phyloP scores from a whole-genome alignment of 441 rosid species.

The Mallotus japonicus region DNA sequence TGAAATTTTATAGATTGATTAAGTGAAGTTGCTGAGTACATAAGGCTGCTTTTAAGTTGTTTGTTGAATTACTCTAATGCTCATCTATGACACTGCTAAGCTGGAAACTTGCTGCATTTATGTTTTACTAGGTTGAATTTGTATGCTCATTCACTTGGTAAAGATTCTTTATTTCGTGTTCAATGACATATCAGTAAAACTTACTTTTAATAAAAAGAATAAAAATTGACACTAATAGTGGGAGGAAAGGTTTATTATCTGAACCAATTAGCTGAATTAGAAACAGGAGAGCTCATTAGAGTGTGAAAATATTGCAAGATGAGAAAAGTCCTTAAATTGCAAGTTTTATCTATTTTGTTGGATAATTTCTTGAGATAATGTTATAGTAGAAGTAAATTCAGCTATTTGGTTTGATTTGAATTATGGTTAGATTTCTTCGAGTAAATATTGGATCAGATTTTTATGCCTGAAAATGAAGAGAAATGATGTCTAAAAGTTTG shows the following conservation, averaged over 20 bases:
- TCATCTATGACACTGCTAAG: not conserved
- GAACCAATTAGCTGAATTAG: not conserved
- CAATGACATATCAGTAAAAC: no score
- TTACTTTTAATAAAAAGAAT: no score
- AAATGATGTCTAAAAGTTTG: not conserved
- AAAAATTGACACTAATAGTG: not conserved
- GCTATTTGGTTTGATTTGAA: not conserved
- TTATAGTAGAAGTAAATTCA: not conserved
- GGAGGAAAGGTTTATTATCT: not conserved
- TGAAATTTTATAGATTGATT: not conserved
- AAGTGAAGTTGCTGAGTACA: no score
- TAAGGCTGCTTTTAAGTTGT: not conserved
- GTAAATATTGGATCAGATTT: not conserved
- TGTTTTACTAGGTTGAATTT: not conserved
- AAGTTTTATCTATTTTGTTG: not conserved
- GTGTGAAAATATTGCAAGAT: not conserved
- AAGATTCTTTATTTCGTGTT: no score
- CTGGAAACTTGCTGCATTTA: not conserved
- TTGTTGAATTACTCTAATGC: not conserved
- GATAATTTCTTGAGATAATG: not conserved
- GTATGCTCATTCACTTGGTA: no score
- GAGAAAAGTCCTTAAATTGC: not conserved
- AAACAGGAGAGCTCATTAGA: not conserved
- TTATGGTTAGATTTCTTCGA: not conserved
- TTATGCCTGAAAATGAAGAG: not conserved